A percentile compares a stretch with the other conserved stretches of the same genome.
phyloP scores from a whole-genome alignment of 2,329 filamentous ascomycete genomes.

The Pseudofabraea citricarpa region DNA sequence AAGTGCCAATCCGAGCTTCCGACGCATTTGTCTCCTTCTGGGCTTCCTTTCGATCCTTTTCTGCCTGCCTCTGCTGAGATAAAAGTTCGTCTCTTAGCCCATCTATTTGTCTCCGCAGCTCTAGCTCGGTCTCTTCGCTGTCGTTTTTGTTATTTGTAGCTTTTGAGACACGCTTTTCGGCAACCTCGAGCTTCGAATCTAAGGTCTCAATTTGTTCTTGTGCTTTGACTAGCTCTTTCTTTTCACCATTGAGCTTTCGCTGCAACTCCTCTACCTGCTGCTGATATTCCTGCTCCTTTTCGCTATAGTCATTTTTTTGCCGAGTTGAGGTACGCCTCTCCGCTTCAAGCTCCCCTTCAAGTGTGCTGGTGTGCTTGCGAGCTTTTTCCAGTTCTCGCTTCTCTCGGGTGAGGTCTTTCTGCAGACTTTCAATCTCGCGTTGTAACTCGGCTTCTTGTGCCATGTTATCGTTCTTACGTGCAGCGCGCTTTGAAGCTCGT shows the following conservation, averaged over 20 bases:
- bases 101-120: too few species aligned
- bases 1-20: slow-evolving; percentile 55
- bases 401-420: slow-evolving; percentile 30
- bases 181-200: not conserved
- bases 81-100: too few species aligned
- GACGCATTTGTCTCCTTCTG: slow-evolving; percentile 51
- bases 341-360: slow-evolving; percentile 28
- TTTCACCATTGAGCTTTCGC: too few species aligned
- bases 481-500: slow-evolving; percentile 56
- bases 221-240: too few species aligned
- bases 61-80: slow-evolving; percentile 36
- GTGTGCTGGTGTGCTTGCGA: slow-evolving; percentile 35
- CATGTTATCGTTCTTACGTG: slow-evolving; percentile 35
- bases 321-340: slow-evolving; percentile 16
- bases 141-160: too few species aligned
- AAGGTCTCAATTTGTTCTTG: too few species aligned
- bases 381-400: slow-evolving; percentile 36
- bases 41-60: slow-evolving; percentile 47
- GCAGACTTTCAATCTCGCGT: slow-evolving; percentile 30
- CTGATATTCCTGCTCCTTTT: slow-evolving; percentile 22
- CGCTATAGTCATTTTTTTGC: not conserved
- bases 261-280: too few species aligned
- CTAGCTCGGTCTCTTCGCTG: too few species aligned
- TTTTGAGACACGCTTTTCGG: not conserved
- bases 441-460: slow-evolving; percentile 36